Conservation (phyloP, 257 asterid genomes). For the Rubia yunnanensis region DNA sequence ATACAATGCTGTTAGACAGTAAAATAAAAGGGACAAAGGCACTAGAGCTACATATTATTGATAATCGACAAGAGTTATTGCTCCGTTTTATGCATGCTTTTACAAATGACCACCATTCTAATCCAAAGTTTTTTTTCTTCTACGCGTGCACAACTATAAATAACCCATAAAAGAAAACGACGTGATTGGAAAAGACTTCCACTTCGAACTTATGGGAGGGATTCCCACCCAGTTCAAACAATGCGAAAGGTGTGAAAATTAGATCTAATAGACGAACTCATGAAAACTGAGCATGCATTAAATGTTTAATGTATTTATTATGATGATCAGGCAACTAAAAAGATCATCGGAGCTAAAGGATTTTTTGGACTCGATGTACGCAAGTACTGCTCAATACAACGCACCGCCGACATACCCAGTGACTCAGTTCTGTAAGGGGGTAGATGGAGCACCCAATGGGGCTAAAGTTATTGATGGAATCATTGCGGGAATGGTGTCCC, state of each 20-base stretch:
- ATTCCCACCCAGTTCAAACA: too few species aligned
- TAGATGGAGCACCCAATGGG: slow-evolving; percentile 34
- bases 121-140: too few species aligned
- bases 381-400: slow-evolving; percentile 52
- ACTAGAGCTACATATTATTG: too few species aligned
- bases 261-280: too few species aligned
- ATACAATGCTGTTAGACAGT: too few species aligned
- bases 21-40: too few species aligned
- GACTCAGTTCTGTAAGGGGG: slow-evolving; percentile 38
- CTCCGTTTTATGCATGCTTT: background rate
- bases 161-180: background rate
- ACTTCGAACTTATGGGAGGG: too few species aligned
- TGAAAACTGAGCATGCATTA: too few species aligned
- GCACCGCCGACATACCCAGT: slow-evolving; percentile 46
- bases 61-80: background rate
- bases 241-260: too few species aligned
- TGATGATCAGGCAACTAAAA: slow-evolving; percentile 28
- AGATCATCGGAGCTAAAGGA: slow-evolving; percentile 29
- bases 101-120: background rate
- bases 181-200: too few species aligned
- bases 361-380: slow-evolving; percentile 29
- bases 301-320: too few species aligned
- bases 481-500: slow-evolving; percentile 39
- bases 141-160: too few species aligned
- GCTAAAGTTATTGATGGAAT: slow-evolving; percentile 39